A percentile compares a stretch with the other conserved stretches of the same genome.
Evolutionary conservation across 108 stramenopile species (phyloP).

Genomic region (Pseudonitzschia multistriata): DNA sequence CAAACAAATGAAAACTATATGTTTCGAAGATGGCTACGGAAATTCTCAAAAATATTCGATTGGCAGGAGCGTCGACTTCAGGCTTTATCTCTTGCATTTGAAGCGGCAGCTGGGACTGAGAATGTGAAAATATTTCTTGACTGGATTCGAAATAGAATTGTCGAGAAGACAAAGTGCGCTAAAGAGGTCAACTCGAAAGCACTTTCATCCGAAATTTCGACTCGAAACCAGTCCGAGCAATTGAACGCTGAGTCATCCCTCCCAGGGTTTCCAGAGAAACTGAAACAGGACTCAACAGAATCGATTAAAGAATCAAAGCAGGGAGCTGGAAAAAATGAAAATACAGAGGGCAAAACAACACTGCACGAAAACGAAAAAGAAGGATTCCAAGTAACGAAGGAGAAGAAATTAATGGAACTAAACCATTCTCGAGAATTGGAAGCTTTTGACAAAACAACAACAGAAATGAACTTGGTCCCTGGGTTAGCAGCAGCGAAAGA

Average conservation of each 20-base stretch:
- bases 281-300: neutral
- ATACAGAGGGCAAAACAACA: neutral
- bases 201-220: neutral
- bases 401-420: constrained; percentile 34
- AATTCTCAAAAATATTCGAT: constrained; percentile 69
- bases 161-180: constrained; percentile 3
- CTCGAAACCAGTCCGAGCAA: neutral
- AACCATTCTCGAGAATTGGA: constrained; percentile 40
- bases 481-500: constrained; percentile 25
- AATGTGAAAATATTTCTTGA: constrained; percentile 43
- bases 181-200: neutral
- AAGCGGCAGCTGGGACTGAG: constrained; percentile 72
- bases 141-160: constrained; percentile 56
- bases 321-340: neutral
- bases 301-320: neutral
- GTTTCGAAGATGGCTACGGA: constrained; percentile 83
- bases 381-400: constrained; percentile 8
- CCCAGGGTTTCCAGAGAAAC: neutral
- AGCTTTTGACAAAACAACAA: constrained; percentile 61
- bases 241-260: neutral
- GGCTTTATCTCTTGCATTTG: constrained; percentile 69
- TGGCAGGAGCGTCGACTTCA: constrained; percentile 84
- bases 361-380: constrained; percentile 6
- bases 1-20: constrained; percentile 62
- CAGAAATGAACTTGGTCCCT: constrained; percentile 36